Conservation (phyloP, 2,329 filamentous ascomycete genomes). For the Septoria petroselini region DNA sequence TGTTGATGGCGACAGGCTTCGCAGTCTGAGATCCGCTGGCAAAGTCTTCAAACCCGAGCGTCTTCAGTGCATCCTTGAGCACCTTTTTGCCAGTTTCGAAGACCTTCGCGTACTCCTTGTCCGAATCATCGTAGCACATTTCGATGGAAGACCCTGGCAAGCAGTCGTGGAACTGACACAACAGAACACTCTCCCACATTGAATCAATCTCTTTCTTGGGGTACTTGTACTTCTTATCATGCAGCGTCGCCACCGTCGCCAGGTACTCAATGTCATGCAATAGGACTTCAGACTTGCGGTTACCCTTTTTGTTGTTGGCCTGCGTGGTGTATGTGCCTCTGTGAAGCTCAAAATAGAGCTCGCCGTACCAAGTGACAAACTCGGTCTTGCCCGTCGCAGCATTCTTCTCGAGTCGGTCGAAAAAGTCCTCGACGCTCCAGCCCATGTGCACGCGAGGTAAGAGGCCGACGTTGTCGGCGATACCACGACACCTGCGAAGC, state of each 20-base stretch:
- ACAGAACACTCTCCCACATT: conserved; percentile 89
- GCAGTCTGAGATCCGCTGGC: conserved; percentile 44
- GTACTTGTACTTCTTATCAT: conserved; percentile 69
- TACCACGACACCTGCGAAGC: conserved; percentile 82
- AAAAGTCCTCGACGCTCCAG: conserved; percentile 89
- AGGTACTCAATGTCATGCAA: conserved; percentile 85
- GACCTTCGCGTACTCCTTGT: conserved; percentile 79
- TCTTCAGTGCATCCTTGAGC: conserved; percentile 64
- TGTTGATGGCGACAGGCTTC: conserved; percentile 69
- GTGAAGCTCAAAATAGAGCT: conserved; percentile 96
- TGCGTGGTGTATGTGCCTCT: conserved; percentile 89
- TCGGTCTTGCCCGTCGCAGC: conserved; percentile 58
- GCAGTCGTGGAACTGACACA: conserved; percentile 98
- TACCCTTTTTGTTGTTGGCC: conserved; percentile 94
- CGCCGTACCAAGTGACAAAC: conserved; percentile 94
- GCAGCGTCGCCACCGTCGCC: conserved; percentile 78
- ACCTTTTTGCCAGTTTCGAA: conserved; percentile 73
- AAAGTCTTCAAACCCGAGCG: conserved; percentile 60
- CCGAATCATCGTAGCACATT: conserved; percentile 97
- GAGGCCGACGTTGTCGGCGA: conserved; percentile 80
- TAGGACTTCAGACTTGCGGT: conserved; percentile 78
- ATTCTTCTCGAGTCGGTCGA: conserved; percentile 78
- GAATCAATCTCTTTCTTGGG: conserved; percentile 90
- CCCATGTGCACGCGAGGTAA: conserved; percentile 88
- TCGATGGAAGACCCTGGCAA: conserved; percentile 91